A percentile compares a stretch with the other conserved stretches of the same genome.
Evolutionary conservation across 805 yeast genomes (phyloP).

Genomic region (Ogataea saltuana): DNA sequence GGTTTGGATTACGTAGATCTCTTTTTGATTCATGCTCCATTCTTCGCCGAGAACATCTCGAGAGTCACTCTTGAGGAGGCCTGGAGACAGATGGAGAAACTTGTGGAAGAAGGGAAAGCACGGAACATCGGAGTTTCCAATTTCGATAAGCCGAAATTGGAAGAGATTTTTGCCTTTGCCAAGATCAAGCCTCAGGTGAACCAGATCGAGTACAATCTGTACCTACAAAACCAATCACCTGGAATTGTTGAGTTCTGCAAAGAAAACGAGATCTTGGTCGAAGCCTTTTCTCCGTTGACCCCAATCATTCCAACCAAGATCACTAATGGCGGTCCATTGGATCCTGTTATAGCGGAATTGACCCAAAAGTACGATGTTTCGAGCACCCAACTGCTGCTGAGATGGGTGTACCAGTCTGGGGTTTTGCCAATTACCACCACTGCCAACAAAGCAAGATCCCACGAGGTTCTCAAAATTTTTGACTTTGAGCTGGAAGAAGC

Average conservation of each 20-base stretch:
- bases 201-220: slow-evolving; percentile 70
- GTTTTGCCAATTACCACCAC: slow-evolving; percentile 77
- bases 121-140: slow-evolving; percentile 62
- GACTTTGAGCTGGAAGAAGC: slow-evolving; percentile 51
- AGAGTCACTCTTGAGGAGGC: slow-evolving; percentile 53
- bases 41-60: slow-evolving; percentile 40
- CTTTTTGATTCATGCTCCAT: slow-evolving; percentile 63
- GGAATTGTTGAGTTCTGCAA: slow-evolving; percentile 54
- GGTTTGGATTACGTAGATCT: slow-evolving; percentile 57
- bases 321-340: slow-evolving; percentile 40
- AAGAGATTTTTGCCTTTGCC: slow-evolving; percentile 43
- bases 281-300: slow-evolving; percentile 70
- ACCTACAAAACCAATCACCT: slow-evolving; percentile 62
- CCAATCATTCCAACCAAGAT: slow-evolving; percentile 52
- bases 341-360: slow-evolving; percentile 40
- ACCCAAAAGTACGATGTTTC: slow-evolving; percentile 57
- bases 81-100: slow-evolving; percentile 47
- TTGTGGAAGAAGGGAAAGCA: slow-evolving; percentile 46
- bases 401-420: slow-evolving; percentile 69
- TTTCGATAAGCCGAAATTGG: slow-evolving; percentile 48
- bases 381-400: slow-evolving; percentile 63
- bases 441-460: slow-evolving; percentile 54
- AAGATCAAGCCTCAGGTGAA: slow-evolving; percentile 58
- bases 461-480: slow-evolving; percentile 55
- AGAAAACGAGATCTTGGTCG: slow-evolving; percentile 51